Evolutionary conservation across 306 rosid genomes (phyloP).

Genomic region (Comarum palustre): DNA sequence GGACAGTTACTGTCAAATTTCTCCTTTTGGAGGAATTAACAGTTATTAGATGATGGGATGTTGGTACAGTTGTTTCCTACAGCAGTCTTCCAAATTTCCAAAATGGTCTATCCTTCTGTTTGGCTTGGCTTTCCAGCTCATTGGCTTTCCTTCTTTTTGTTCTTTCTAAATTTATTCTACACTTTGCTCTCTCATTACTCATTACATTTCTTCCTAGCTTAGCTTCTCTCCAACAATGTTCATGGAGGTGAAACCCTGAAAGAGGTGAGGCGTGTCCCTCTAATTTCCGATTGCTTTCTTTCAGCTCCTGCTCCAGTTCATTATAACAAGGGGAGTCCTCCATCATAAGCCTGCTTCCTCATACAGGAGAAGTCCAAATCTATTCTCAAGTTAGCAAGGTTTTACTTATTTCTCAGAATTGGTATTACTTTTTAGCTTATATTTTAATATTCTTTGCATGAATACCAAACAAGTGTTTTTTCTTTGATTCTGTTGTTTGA

Average conservation of each 20-base stretch:
- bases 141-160: conserved; percentile 10
- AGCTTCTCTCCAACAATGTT: conserved; percentile 11
- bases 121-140: conserved; percentile 30
- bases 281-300: conserved; percentile 18
- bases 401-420: not conserved
- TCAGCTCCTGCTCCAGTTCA: conserved; percentile 9
- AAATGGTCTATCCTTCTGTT: conserved; percentile 10
- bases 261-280: conserved; percentile 38
- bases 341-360: not conserved
- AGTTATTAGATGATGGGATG: conserved; percentile 15
- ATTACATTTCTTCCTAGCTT: conserved; percentile 12
- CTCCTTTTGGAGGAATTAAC: conserved; percentile 14
- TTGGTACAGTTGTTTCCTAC: conserved; percentile 23
- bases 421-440: not conserved
- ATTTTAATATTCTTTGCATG: not conserved
- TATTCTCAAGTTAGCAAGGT: conserved; percentile 20
- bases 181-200: conserved; percentile 1
- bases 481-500: not conserved
- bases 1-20: conserved; percentile 17
- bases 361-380: conserved; percentile 24
- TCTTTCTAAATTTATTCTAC: conserved; percentile 19
- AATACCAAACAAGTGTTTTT: not conserved
- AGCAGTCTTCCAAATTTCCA: conserved; percentile 23
- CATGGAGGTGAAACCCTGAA: conserved; percentile 27
- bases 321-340: not conserved